Conservation (phyloP, 164 flowering plant species). For the Nymphaea thermarum region DNA sequence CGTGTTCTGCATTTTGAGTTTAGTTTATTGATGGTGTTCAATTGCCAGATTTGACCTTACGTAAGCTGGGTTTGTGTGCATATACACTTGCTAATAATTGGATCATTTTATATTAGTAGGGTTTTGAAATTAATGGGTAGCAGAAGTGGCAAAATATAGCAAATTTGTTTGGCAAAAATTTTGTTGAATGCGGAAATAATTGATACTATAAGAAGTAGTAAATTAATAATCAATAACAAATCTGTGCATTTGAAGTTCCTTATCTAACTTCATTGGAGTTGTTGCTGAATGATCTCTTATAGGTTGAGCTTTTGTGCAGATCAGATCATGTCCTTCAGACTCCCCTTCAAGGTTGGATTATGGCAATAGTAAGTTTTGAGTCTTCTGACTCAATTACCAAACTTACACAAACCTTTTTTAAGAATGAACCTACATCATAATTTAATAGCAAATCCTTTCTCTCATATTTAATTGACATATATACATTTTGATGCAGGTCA, state of each 20-base stretch:
- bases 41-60: too few relatives aligned
- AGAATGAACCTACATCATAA: not conserved
- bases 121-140: too few relatives aligned
- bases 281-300: not conserved
- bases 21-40: too few relatives aligned
- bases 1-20: too few relatives aligned
- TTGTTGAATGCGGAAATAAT: too few relatives aligned
- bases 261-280: not conserved
- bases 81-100: not conserved
- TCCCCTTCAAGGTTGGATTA: constrained; percentile 85
- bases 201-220: too few relatives aligned
- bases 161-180: too few relatives aligned
- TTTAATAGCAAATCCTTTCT: too few relatives aligned
- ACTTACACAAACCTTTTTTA: not conserved
- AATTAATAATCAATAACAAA: not conserved
- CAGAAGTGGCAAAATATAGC: too few relatives aligned
- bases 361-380: constrained; percentile 98
- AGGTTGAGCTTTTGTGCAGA: constrained; percentile 32
- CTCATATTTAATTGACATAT: not conserved
- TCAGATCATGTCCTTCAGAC: constrained; percentile 95
- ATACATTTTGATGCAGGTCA: constrained; percentile 38
- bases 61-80: too few relatives aligned
- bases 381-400: not conserved
- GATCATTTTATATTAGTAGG: too few relatives aligned
- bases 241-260: not conserved